These are phyloP conservation scores for Penicillium paradoxum DNA, from an alignment of 495 filamentous ascomycete genomes.

Conservation along the genomic window DNA sequence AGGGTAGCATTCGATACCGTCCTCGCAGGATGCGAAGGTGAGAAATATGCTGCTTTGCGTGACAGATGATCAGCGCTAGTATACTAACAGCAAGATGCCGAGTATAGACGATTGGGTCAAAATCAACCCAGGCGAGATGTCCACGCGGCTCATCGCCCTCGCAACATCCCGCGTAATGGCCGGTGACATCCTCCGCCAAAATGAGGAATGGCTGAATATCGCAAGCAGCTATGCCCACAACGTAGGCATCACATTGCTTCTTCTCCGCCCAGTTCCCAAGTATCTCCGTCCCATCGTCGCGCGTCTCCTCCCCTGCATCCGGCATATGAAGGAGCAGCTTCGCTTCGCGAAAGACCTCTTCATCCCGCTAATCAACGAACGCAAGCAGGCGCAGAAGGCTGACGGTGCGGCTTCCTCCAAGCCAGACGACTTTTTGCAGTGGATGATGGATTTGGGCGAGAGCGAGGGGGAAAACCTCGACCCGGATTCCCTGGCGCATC, in stretches of 20 bases:
- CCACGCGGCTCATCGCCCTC: conserved; percentile 46
- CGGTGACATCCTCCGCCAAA: conserved; percentile 46
- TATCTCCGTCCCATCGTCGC: conserved; percentile 33
- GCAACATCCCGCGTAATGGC: conserved; percentile 55
- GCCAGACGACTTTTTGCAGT: conserved; percentile 37
- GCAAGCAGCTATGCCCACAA: conserved; percentile 52
- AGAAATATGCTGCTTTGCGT: neutral
- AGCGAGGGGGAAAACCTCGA: conserved; percentile 17
- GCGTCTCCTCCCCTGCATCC: conserved; percentile 27
- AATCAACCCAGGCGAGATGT: conserved; percentile 22
- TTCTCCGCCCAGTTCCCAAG: conserved; percentile 31
- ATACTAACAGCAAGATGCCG: neutral
- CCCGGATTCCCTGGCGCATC: conserved; percentile 25
- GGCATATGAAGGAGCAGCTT: conserved; percentile 19
- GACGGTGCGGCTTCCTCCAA: conserved; percentile 20
- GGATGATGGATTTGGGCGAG: conserved; percentile 34
- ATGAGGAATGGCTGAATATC: conserved; percentile 51
- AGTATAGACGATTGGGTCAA: conserved; percentile 20
- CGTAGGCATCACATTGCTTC: conserved; percentile 29
- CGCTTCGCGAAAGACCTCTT: conserved; percentile 26
- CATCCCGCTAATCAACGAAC: conserved; percentile 26
- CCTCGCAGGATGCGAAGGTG: conserved; percentile 27
- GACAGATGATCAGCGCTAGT: neutral
- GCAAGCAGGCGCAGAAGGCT: conserved; percentile 14
- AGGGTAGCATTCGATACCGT: conserved; percentile 19